phyloP scores from a whole-genome alignment of 176 grass and related monocot genomes.

The Bromus sterilis region DNA sequence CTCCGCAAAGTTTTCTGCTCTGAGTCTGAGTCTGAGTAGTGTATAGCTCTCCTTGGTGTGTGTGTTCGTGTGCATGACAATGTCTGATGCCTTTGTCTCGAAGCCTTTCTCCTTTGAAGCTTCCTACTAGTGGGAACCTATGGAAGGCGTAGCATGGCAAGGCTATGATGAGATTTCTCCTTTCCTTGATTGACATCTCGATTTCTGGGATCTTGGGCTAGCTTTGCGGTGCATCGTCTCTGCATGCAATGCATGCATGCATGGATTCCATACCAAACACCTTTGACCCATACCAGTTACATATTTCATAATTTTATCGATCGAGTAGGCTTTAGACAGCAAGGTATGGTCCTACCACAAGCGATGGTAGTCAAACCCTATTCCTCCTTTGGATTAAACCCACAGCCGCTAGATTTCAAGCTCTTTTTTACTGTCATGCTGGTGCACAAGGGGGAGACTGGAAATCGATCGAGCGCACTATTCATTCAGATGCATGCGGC shows the following conservation, averaged over 20 bases:
- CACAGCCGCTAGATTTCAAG: background rate
- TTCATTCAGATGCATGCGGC: conserved; percentile 24
- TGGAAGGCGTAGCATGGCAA: conserved; percentile 9
- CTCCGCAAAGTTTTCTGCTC: conserved; percentile 51
- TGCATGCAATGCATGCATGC: conserved; percentile 28
- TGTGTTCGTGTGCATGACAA: conserved; percentile 47
- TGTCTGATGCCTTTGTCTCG: conserved; percentile 26
- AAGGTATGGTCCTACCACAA: background rate
- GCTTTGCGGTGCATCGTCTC: conserved; percentile 7
- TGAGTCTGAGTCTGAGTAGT: too few relatives aligned
- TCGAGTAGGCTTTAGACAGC: background rate
- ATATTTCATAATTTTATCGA: background rate
- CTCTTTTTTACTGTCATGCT: background rate
- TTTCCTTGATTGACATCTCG: conserved; percentile 36
- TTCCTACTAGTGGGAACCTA: conserved; percentile 41
- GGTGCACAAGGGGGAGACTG: background rate
- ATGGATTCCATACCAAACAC: conserved; percentile 13
- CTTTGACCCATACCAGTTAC: conserved; percentile 14
- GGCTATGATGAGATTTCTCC: background rate
- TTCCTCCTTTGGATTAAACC: background rate
- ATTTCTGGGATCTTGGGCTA: conserved; percentile 55
- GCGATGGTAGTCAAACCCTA: background rate
- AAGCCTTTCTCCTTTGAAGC: conserved; percentile 36
- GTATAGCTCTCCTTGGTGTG: conserved; percentile 31
- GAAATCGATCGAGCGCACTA: too few relatives aligned